These are phyloP conservation scores for Scedosporium apiospermum DNA, from an alignment of 2,329 filamentous ascomycete genomes.

Conservation along the genomic window DNA sequence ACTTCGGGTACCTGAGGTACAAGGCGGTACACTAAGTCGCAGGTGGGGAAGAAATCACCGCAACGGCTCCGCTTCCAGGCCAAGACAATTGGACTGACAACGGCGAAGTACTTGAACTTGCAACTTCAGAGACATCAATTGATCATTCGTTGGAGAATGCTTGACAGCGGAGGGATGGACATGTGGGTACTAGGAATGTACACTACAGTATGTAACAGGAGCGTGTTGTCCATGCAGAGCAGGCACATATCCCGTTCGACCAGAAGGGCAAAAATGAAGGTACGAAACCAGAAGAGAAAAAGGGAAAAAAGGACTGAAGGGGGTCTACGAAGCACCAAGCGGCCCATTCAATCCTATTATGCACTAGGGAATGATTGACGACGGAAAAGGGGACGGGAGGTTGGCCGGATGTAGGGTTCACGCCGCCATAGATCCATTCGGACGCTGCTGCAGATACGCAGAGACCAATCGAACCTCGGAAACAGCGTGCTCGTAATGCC, in stretches of 20 bases:
- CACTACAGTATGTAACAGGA: not conserved
- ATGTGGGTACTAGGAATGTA: not conserved
- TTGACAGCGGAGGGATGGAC: not conserved
- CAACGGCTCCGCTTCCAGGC: not conserved
- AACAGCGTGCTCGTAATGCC: too few relatives aligned
- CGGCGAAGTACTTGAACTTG: not conserved
- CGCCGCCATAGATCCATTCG: not conserved
- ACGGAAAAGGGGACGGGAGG: not conserved
- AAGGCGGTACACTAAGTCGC: not conserved
- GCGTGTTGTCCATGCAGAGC: not conserved
- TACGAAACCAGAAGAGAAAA: not conserved
- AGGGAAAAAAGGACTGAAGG: too few relatives aligned
- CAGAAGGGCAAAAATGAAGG: not conserved
- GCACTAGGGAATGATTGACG: not conserved
- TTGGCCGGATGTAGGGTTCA: not conserved
- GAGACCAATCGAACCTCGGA: too few relatives aligned
- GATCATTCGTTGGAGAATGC: not conserved
- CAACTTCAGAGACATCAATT: not conserved
- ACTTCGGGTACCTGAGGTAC: not conserved
- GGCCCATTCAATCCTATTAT: not conserved
- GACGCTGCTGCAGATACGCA: not conserved
- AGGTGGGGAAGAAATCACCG: not conserved
- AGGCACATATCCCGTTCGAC: not conserved
- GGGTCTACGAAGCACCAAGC: not conserved
- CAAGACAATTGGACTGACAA: not conserved